These are phyloP conservation scores for Clarireedia monteithiana DNA, from an alignment of 2,329 filamentous ascomycete species.

Conservation along the genomic window DNA sequence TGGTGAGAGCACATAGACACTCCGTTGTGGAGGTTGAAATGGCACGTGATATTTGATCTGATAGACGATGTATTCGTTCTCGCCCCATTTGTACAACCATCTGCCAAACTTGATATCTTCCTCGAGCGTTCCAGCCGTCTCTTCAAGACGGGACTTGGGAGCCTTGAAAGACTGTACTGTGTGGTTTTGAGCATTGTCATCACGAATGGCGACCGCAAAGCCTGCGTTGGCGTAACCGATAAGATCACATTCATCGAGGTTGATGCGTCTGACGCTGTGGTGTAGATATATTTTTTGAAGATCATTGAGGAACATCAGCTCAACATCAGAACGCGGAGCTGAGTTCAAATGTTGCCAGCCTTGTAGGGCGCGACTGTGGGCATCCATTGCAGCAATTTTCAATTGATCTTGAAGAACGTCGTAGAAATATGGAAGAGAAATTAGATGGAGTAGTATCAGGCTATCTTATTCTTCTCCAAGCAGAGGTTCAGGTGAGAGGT, in stretches of 20 bases:
- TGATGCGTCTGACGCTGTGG: conserved; percentile 10
- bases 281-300: conserved; percentile 11
- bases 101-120: conserved; percentile 15
- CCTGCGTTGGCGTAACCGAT: conserved; percentile 17
- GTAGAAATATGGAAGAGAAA: too few species aligned
- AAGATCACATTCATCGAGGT: conserved; percentile 12
- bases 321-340: neutral
- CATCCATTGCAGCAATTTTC: too few species aligned
- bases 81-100: conserved; percentile 15
- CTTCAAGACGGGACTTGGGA: conserved; percentile 2
- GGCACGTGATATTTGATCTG: conserved; percentile 11
- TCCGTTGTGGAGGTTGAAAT: neutral
- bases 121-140: conserved; percentile 2
- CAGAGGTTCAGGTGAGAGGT: too few species aligned
- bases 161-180: conserved; percentile 6
- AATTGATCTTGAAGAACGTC: too few species aligned
- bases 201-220: conserved; percentile 6
- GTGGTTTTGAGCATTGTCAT: conserved; percentile 8
- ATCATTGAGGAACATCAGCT: conserved; percentile 7
- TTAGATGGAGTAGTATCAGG: too few species aligned
- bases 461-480: too few species aligned
- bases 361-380: too few species aligned
- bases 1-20: conserved; percentile 11
- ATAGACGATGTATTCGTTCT: conserved; percentile 16
- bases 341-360: neutral